Conservation (phyloP, 208 protist genomes). For the Crithidia bombi region DNA sequence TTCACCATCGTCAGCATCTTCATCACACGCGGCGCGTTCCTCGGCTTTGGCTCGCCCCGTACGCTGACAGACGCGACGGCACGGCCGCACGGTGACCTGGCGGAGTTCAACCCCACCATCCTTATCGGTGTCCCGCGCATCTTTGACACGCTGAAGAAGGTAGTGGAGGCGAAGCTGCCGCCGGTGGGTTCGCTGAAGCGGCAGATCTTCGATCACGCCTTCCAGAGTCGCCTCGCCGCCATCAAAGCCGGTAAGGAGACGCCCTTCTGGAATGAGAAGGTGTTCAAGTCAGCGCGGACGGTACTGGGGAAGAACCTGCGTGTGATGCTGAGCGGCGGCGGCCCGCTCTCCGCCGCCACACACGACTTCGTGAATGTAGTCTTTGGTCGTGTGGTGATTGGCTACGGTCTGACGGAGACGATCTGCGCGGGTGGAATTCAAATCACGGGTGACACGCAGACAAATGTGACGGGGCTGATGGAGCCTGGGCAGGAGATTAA, state of each 20-base stretch:
- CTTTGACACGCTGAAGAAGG: constrained; percentile 85
- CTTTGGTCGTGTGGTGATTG: constrained; percentile 64
- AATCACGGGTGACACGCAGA: constrained; percentile 55
- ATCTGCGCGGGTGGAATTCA: constrained; percentile 77
- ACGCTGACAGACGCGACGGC: constrained; percentile 81
- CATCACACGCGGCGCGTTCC: constrained; percentile 60
- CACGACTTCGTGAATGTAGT: constrained; percentile 89
- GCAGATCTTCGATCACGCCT: constrained; percentile 75
- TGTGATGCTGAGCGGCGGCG: constrained; percentile 85
- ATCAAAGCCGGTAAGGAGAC: constrained; percentile 81
- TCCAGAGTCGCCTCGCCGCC: constrained; percentile 59
- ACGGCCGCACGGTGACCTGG: constrained; percentile 81
- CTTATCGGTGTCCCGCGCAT: constrained; percentile 88
- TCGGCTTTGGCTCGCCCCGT: constrained; percentile 80
- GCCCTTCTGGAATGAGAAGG: constrained; percentile 83
- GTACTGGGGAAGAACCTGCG: constrained; percentile 67
- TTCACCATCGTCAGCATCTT: constrained; percentile 78
- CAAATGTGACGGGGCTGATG: constrained; percentile 66
- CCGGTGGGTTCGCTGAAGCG: constrained; percentile 70
- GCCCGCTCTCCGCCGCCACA: constrained; percentile 66
- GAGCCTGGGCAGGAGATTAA: constrained; percentile 86
- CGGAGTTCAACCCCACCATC: constrained; percentile 75
- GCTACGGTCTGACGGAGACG: constrained; percentile 93
- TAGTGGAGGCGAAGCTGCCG: constrained; percentile 78
- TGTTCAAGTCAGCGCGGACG: constrained; percentile 64